Conservation (phyloP, 306 rosid genomes). For the Cyamopsis tetragonoloba region DNA sequence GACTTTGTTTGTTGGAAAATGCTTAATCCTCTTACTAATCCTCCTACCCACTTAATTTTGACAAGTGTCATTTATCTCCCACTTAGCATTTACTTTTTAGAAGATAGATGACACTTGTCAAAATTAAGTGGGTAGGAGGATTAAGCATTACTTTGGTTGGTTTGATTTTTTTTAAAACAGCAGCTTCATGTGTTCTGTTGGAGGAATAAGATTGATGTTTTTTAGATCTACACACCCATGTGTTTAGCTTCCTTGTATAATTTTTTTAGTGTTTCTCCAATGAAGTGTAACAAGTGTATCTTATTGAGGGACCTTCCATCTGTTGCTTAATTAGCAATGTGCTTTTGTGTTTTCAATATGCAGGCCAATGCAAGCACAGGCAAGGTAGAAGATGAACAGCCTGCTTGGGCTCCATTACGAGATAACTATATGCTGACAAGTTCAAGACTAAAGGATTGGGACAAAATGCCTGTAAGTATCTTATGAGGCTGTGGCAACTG, state of each 20-base stretch:
- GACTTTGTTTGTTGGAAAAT: too few relatives aligned
- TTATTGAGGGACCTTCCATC: neutral
- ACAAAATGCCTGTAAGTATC: slow-evolving; percentile 66
- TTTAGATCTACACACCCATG: neutral
- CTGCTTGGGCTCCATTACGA: slow-evolving; percentile 91
- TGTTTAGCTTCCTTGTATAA: neutral
- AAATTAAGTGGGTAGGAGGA: too few relatives aligned
- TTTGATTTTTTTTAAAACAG: neutral
- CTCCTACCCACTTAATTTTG: too few relatives aligned
- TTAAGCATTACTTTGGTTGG: too few relatives aligned
- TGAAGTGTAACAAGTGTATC: neutral
- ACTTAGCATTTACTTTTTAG: too few relatives aligned
- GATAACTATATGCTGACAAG: slow-evolving; percentile 88
- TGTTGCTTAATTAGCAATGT: neutral
- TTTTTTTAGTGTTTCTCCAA: neutral
- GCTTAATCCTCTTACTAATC: too few relatives aligned
- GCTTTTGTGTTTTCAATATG: slow-evolving; percentile 7
- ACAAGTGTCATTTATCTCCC: too few relatives aligned
- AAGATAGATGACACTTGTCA: neutral
- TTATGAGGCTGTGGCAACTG: neutral
- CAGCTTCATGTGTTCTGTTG: neutral
- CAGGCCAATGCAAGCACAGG: slow-evolving; percentile 48
- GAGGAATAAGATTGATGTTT: neutral
- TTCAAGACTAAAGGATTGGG: slow-evolving; percentile 84
- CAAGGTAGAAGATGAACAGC: slow-evolving; percentile 53